Evolutionary conservation across 306 rosid genomes (phyloP).

Genomic region (Neltuma alba): DNA sequence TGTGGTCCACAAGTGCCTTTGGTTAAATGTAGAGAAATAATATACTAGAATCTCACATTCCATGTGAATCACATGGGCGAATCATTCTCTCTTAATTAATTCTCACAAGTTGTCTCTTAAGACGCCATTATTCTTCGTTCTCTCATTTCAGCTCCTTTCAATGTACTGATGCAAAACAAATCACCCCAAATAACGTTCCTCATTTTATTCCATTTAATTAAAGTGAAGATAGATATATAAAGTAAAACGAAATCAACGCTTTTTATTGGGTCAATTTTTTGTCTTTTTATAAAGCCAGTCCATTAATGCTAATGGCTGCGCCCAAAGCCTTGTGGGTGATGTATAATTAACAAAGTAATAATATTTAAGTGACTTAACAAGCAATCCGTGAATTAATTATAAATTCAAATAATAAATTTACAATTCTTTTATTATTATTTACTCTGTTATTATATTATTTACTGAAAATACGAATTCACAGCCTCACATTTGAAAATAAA

Average conservation of each 20-base stretch:
- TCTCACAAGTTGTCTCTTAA: slow-evolving; percentile 31
- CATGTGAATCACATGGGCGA: neutral
- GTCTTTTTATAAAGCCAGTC: neutral
- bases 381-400: neutral
- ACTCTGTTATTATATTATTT: too few species aligned
- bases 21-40: neutral
- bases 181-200: neutral
- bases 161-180: neutral
- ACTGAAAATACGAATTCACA: too few species aligned
- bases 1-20: too few species aligned
- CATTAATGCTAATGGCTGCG: neutral
- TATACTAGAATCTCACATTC: neutral
- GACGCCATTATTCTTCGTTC: neutral
- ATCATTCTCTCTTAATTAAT: neutral
- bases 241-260: neutral
- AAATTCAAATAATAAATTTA: too few species aligned
- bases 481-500: too few species aligned
- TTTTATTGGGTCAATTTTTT: neutral
- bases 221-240: neutral
- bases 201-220: neutral
- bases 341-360: neutral
- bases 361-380: neutral
- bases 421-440: too few species aligned
- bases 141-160: neutral
- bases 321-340: neutral